phyloP scores from a whole-genome alignment of 1,284 basidiomycete species.

The Puccinia novopanici region DNA sequence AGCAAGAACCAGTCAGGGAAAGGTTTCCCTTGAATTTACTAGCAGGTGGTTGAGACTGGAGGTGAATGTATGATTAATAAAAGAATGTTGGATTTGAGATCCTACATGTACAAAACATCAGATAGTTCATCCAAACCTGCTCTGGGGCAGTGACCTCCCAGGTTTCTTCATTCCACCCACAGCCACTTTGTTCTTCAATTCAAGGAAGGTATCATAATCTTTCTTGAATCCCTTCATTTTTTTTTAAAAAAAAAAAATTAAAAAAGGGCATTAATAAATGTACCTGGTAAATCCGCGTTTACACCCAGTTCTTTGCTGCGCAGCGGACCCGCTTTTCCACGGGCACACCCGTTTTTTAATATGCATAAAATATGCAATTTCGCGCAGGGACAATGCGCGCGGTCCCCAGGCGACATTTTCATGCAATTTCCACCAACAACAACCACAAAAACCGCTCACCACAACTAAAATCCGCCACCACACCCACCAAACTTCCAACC shows the following conservation, averaged over 20 bases:
- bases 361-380: too few species aligned
- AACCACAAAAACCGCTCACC: too few species aligned
- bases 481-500: too few species aligned
- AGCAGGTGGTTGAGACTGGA: neutral
- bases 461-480: too few species aligned
- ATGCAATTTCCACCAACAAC: too few species aligned
- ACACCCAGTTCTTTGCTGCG: too few species aligned
- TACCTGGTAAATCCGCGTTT: too few species aligned
- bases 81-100: neutral
- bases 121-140: neutral
- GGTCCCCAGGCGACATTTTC: too few species aligned
- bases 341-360: too few species aligned
- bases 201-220: neutral
- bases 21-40: neutral
- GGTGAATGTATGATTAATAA: neutral
- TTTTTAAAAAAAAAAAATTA: too few species aligned
- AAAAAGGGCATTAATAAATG: neutral
- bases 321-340: too few species aligned
- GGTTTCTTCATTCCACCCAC: neutral
- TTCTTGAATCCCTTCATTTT: constrained; percentile 9
- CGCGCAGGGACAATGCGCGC: too few species aligned
- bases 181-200: neutral
- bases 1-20: constrained; percentile 13
- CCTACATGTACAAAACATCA: neutral
- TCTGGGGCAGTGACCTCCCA: neutral